phyloP scores from a whole-genome alignment of 176 grass and related monocot genomes.

The Oryza officinalis region DNA sequence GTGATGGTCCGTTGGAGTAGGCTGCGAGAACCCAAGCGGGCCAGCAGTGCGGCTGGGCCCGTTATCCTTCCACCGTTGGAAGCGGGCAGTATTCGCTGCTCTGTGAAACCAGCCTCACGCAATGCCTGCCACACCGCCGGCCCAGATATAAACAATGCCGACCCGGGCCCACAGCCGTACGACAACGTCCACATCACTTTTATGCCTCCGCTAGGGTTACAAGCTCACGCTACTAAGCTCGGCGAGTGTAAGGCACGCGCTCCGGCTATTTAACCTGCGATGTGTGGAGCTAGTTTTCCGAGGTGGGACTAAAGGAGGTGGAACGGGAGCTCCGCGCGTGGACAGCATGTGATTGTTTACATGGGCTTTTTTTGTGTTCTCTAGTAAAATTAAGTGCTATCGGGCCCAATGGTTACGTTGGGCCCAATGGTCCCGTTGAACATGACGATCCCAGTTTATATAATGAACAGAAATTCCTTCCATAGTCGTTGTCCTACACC shows the following conservation, averaged over 20 bases:
- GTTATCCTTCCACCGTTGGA: conserved; percentile 47
- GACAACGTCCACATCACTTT: background rate
- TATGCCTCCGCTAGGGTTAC: conserved; percentile 28
- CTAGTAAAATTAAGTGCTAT: background rate
- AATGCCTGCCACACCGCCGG: conserved; percentile 31
- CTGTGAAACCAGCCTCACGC: conserved; percentile 45
- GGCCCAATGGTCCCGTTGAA: too few species aligned
- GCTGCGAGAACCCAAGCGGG: background rate
- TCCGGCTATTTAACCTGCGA: background rate
- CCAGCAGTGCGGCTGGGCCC: conserved; percentile 8
- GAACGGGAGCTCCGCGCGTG: background rate
- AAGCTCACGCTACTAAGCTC: conserved; percentile 33
- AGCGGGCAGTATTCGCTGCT: conserved; percentile 44
- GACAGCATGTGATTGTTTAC: background rate
- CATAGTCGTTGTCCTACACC: too few species aligned
- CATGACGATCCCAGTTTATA: background rate
- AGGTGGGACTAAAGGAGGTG: conserved; percentile 36
- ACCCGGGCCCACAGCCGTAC: background rate
- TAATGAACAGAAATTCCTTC: background rate
- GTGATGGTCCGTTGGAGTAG: conserved; percentile 15
- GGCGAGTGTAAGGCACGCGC: rapidly evolving
- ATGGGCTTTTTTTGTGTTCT: background rate
- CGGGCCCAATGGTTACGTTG: too few species aligned
- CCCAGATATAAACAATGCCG: too few species aligned
- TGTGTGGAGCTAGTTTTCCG: rapidly evolving